Base-by-base conservation (phyloP, 306 rosid genomes). In the Ormosia emarginata region DNA sequence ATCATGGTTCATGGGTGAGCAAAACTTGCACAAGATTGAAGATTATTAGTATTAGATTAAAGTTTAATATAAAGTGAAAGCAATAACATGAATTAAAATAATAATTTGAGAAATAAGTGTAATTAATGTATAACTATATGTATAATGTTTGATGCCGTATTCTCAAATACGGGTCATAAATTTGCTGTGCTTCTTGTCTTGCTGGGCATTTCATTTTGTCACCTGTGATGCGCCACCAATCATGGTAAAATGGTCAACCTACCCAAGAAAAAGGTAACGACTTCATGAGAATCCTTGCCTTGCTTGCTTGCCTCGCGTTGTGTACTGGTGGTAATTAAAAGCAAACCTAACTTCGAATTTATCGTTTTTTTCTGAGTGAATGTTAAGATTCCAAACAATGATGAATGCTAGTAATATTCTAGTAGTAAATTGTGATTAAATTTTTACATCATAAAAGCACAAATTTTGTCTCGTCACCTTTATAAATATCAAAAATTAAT, bases 201-300 rank as follows among this genome's bases (percentile, higher is more conserved):
- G 71, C 65, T 15, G 52, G 49, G 41, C 32, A 6, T 29, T 44
- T 3, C 53, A 5, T 57, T 57, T 72, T 50, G 43, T 24, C 36
- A 8, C 56, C 7, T 40, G 15, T 52, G 55, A 77, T 78, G 70
- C 73, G 18, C 50, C 67, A 56, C 50, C 67, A 56, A 33, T 46
- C 32, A 71, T 71, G 59, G 55, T 37, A 18, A 71, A 39, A 30
- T 5, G 64, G 47, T n/a, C 44, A 78, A 55, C 83, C 44, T 12
- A 69, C 64, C 40, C 18, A 34, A 14, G 47, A 7, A 66, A 83
- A 59, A 67, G 79, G 7, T 12, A 14, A 11, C 66, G 1, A 44
- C 1, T 5, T 75, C 84, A 36, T 29, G 87, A 56, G 84, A 79
- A 2, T 30, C 49, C 12, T 63, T 52, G 43, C 68, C 52, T 63